Base-by-base conservation (phyloP, 2,329 filamentous ascomycete species). In the Aspergillus clavatus region DNA sequence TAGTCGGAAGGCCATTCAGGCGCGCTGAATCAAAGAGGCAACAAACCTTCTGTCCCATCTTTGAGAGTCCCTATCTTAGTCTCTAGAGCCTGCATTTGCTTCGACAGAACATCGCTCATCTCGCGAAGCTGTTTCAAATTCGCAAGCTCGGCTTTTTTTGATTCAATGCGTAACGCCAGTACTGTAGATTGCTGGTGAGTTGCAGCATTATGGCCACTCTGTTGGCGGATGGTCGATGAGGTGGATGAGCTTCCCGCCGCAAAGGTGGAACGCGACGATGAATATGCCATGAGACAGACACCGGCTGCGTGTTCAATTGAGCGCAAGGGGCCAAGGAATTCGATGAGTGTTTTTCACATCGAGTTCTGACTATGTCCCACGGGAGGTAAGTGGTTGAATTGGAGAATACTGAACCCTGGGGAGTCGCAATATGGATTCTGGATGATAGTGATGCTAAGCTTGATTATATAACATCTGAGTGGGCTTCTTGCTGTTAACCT, bases 101-200 rank as follows among this genome's bases (percentile, higher is more conserved):
- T 72, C 24, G 81, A 80, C 23, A 84, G 67, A n/a, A 75, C 76
- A 33, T 71, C 77, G 56, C 79, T 83, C 42, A 83, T 67, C 52
- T 81, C 79, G 48, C 81, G 78, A 44, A 84, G 63, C 57, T 83
- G 78, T 48, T 75, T 76, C 45, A 84, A 69, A 52, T 77, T 80
- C 42, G 82, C 80, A 33, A 84, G 70, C 59, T 84, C 81, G 27
- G 74, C 71, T 55, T 78, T 80, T 68, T 84, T 84, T 54, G 81
- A 76, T 48, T 77, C 74, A 58, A 84, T 82, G 57, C 81, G 79
- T 27, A 78, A 72, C 41, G 79, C 70, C n/a, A 84, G 69, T 23
- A 73, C 71, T 1, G 79, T 78, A 6, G 79, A 79, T 56, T 81
- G 78, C 46, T 73, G 69, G 39, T 65, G 54, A 55, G 71, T 54